phyloP scores from a whole-genome alignment of 2,329 filamentous ascomycete genomes.

The Colletotrichum sp. region DNA sequence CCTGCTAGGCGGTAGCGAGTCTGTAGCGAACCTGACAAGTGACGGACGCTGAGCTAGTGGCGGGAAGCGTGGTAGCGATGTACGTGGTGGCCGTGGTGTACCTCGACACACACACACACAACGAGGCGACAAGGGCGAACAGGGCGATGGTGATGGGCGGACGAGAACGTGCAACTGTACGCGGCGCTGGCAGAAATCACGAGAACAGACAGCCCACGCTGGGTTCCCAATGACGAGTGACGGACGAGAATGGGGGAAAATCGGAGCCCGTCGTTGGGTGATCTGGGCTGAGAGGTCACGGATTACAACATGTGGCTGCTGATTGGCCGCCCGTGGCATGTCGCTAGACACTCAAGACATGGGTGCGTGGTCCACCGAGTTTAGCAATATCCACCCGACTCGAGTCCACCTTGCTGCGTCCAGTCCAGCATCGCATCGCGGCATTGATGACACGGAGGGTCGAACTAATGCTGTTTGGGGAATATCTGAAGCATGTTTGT shows the following conservation, averaged over 20 bases:
- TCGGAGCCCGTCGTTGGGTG: constrained; percentile 13
- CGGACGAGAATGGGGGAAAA: constrained; percentile 19
- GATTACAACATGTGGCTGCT: constrained; percentile 20
- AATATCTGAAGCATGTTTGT: background rate
- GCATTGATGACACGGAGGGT: constrained; percentile 9
- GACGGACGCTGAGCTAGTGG: background rate
- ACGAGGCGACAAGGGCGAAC: background rate
- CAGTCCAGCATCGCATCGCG: constrained; percentile 2
- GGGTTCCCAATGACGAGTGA: constrained; percentile 18
- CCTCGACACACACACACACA: background rate
- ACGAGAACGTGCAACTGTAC: background rate
- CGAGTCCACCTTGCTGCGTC: constrained; percentile 11
- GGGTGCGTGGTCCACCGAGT: background rate
- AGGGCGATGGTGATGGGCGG: background rate
- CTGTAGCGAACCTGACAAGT: background rate
- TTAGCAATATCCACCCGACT: background rate
- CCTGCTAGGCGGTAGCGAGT: background rate
- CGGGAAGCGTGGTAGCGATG: background rate
- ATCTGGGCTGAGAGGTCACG: constrained; percentile 23
- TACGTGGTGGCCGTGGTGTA: background rate
- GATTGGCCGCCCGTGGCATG: constrained; percentile 6
- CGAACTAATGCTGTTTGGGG: background rate
- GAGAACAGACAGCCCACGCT: constrained; percentile 13
- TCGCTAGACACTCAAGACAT: constrained; percentile 13
- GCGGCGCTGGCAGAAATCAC: constrained; percentile 15